These are phyloP conservation scores for Singerocomus inundabilis DNA, from an alignment of 1,284 basidiomycete species.

Conservation along the genomic window DNA sequence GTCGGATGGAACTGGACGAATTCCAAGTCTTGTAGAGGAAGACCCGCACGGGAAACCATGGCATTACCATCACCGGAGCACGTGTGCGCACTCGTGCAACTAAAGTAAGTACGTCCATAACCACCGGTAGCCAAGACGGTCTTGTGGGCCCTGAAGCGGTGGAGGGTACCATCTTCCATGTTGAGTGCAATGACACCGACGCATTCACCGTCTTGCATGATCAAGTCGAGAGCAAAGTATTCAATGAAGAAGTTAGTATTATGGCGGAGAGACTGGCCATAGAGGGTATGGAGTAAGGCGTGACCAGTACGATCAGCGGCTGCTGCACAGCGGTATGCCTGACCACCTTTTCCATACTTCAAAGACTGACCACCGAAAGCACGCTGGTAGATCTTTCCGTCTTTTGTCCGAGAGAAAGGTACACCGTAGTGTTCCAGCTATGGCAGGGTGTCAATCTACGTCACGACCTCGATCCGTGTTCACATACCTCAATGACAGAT, in stretches of 20 bases:
- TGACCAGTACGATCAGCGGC: conserved; percentile 99
- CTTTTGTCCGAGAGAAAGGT: conserved; percentile 97
- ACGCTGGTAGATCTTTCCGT: conserved; percentile 99
- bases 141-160: conserved; percentile 98
- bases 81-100: conserved; percentile 98
- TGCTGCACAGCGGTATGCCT: conserved; percentile 98
- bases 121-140: conserved; percentile 98
- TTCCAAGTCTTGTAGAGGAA: conserved; percentile 96
- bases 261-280: conserved; percentile 98
- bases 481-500: conserved; percentile 84
- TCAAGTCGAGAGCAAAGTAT: conserved; percentile 97
- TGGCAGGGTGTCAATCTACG: conserved; percentile 3
- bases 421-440: conserved; percentile 99
- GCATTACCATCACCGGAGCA: conserved; percentile 99
- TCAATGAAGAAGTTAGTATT: conserved; percentile 99
- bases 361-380: conserved; percentile 99
- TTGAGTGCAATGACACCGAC: conserved; percentile 99
- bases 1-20: conserved; percentile 99
- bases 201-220: conserved; percentile 99
- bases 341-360: conserved; percentile 97
- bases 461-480: not conserved
- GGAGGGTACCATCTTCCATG: conserved; percentile 99
- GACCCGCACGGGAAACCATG: conserved; percentile 96
- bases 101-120: conserved; percentile 98
- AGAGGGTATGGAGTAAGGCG: conserved; percentile 97